Percentiles rank a stretch among this genome's conserved stretches.
Evolutionary conservation across 192 early-diverging fungal genomes (phyloP).

Genomic region (Mortierella hygrophila): DNA sequence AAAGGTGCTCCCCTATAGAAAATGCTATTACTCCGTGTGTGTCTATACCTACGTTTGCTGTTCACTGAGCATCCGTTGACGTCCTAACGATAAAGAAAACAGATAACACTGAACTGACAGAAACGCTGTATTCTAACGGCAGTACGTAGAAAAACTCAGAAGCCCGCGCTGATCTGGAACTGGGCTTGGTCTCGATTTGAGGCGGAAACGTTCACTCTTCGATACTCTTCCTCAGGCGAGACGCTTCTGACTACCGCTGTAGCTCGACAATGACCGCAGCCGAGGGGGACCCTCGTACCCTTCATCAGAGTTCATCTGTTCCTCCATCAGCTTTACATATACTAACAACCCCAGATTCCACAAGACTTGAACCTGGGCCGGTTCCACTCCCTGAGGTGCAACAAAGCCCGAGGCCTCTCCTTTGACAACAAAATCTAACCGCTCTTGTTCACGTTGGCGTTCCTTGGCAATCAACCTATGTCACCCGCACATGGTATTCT

Average conservation of each 20-base stretch:
- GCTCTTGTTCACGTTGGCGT: not conserved
- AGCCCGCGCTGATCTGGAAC: not conserved
- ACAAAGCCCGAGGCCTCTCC: not conserved
- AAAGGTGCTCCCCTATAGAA: no score
- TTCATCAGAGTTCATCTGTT: not conserved
- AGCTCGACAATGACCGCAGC: not conserved
- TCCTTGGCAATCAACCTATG: not conserved
- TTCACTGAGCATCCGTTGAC: no score
- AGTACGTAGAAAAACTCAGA: not conserved
- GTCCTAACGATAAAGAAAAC: no score
- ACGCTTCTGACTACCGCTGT: not conserved
- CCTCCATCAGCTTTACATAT: not conserved
- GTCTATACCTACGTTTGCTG: no score
- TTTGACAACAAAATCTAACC: not conserved
- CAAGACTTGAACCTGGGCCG: not conserved
- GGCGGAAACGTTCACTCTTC: not conserved
- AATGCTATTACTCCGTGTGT: no score
- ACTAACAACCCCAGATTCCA: not conserved
- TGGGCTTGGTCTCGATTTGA: not conserved
- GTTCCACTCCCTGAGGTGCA: not conserved
- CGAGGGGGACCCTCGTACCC: not conserved
- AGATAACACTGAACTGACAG: not conserved
- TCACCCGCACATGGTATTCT: not conserved
- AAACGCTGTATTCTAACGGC: not conserved
- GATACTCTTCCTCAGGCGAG: not conserved